A percentile compares a stretch with the other conserved stretches of the same genome.
Evolutionary conservation across 495 filamentous ascomycete genomes (phyloP).

Genomic region (Xylaria flabelliformis): DNA sequence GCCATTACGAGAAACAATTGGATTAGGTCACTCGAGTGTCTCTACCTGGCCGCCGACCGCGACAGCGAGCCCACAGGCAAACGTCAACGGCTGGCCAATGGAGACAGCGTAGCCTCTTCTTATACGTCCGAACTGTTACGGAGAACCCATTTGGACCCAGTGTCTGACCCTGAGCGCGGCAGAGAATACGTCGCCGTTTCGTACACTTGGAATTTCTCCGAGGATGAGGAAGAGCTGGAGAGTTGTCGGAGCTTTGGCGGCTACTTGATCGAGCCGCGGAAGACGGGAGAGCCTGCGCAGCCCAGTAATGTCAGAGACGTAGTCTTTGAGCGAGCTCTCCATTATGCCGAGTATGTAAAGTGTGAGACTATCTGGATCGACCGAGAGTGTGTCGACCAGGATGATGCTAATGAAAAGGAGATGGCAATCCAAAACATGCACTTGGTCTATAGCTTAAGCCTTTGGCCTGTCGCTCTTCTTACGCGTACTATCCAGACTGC

Average conservation of each 20-base stretch:
- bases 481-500: conserved; percentile 33
- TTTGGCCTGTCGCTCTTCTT: conserved; percentile 42
- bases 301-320: conserved; percentile 35
- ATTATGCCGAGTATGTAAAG: conserved; percentile 33
- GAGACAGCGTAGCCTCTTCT: conserved; percentile 29
- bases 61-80: conserved; percentile 36
- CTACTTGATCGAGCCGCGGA: conserved; percentile 36
- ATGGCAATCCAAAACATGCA: conserved; percentile 51
- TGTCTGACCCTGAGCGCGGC: conserved; percentile 24
- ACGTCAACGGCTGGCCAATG: conserved; percentile 34
- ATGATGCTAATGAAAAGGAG: conserved; percentile 42
- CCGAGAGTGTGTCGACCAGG: conserved; percentile 50
- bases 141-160: conserved; percentile 34
- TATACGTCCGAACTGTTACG: conserved; percentile 29
- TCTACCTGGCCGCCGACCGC: conserved; percentile 31
- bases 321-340: conserved; percentile 36
- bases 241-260: conserved; percentile 18
- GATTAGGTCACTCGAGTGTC: conserved; percentile 40
- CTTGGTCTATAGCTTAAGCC: conserved; percentile 45
- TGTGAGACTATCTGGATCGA: conserved; percentile 52
- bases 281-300: conserved; percentile 32
- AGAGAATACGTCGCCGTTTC: conserved; percentile 42
- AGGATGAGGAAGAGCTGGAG: conserved; percentile 32
- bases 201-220: conserved; percentile 39
- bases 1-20: conserved; percentile 35